A percentile compares a stretch with the other conserved stretches of the same genome.
These are phyloP conservation scores for Castanea sativa DNA, from an alignment of 306 rosid species.

Conservation along the genomic window DNA sequence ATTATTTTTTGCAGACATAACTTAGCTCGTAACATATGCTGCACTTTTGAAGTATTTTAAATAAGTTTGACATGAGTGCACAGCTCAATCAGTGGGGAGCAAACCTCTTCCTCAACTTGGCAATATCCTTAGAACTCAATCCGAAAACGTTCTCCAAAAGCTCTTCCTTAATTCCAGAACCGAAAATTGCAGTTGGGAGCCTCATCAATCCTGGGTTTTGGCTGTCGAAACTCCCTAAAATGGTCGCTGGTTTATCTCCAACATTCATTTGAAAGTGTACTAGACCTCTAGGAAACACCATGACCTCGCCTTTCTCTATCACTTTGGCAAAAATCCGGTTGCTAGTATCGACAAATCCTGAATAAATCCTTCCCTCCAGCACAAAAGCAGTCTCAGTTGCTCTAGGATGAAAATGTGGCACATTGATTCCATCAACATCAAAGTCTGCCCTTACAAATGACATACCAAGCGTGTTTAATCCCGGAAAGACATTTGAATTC, in stretches of 20 bases:
- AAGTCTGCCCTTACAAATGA: slow-evolving; percentile 84
- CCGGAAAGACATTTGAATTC: slow-evolving; percentile 70
- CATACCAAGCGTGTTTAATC: slow-evolving; percentile 88
- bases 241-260: slow-evolving; percentile 73
- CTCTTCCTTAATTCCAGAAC: slow-evolving; percentile 73
- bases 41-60: not conserved
- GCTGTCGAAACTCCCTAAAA: slow-evolving; percentile 85
- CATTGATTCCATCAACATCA: slow-evolving; percentile 70
- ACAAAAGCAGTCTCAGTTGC: slow-evolving; percentile 83
- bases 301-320: slow-evolving; percentile 85
- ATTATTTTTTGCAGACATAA: not conserved
- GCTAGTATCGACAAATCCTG: slow-evolving; percentile 78
- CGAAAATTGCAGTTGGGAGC: slow-evolving; percentile 67
- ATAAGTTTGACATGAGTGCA: not conserved
- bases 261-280: slow-evolving; percentile 94
- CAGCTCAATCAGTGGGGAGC: slow-evolving; percentile 32
- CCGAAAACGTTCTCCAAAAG: slow-evolving; percentile 92
- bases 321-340: slow-evolving; percentile 71
- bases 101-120: slow-evolving; percentile 58
- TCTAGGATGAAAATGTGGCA: slow-evolving; percentile 87
- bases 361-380: slow-evolving; percentile 67
- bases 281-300: slow-evolving; percentile 84
- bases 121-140: slow-evolving; percentile 54
- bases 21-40: not conserved
- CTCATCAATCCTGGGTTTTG: slow-evolving; percentile 82